Evolutionary conservation across 78 protist genomes (phyloP).

Genomic region (Dictyostelium citrinum): DNA sequence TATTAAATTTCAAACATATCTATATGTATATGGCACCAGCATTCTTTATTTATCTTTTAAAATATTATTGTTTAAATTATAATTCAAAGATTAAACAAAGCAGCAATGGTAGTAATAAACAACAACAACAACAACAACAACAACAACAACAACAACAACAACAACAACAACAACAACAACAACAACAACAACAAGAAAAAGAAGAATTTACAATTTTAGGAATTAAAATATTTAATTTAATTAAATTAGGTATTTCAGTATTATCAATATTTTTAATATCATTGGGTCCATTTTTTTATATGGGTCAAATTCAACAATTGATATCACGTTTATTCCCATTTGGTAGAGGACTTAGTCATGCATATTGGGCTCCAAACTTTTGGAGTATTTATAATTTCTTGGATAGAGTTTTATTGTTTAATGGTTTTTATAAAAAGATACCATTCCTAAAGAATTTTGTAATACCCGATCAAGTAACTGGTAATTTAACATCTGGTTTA

Average conservation of each 20-base stretch:
- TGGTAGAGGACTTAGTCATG: constrained; percentile 94
- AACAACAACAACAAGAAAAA: background rate
- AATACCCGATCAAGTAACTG: background rate
- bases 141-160: background rate
- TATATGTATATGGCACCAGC: constrained; percentile 92
- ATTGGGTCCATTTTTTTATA: constrained; percentile 73
- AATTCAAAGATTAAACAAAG: too few relatives aligned
- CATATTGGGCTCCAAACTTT: constrained; percentile 98
- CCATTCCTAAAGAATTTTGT: background rate
- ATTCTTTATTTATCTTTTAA: constrained; percentile 78
- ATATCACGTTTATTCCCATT: constrained; percentile 95
- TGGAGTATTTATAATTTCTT: constrained; percentile 91
- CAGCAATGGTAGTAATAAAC: too few relatives aligned
- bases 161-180: too few relatives aligned
- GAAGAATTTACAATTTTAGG: background rate
- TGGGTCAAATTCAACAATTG: constrained; percentile 81
- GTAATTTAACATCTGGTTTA: constrained; percentile 83
- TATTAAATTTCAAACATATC: constrained; percentile 92
- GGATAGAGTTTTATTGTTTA: constrained; percentile 64
- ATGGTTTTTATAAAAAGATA: background rate
- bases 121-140: too few relatives aligned
- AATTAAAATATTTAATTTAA: constrained; percentile 24
- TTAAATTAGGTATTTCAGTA: constrained; percentile 74
- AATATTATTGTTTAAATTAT: constrained; percentile 51
- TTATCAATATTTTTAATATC: constrained; percentile 50